Evolutionary conservation across 164 flowering plant species (phyloP).

Genomic region (Vitis amurensis): DNA sequence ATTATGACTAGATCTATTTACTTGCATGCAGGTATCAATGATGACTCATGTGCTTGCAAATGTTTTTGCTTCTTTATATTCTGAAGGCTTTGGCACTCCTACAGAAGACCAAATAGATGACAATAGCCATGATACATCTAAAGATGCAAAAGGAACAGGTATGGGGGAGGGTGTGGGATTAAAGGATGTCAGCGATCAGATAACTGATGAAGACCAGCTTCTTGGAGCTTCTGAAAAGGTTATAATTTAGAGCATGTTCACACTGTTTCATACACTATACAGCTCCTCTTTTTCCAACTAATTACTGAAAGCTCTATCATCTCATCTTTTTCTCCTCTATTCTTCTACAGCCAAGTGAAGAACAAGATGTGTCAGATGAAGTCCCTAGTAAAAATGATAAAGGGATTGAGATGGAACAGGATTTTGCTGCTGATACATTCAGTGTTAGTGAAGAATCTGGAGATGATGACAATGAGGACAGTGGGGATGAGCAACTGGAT

Average conservation of each 20-base stretch:
- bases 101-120: constrained; percentile 54
- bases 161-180: constrained; percentile 93
- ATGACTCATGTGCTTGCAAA: constrained; percentile 67
- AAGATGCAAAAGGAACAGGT: constrained; percentile 84
- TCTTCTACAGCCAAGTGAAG: constrained; percentile 49
- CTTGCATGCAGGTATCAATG: constrained; percentile 56
- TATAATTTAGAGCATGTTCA: neutral
- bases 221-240: constrained; percentile 76
- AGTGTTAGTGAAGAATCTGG: constrained; percentile 82
- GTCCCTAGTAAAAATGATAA: constrained; percentile 57
- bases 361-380: constrained; percentile 42
- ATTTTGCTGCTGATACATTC: constrained; percentile 60
- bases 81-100: constrained; percentile 65
- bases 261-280: neutral
- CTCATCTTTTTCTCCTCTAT: constrained; percentile 2
- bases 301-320: too few species aligned
- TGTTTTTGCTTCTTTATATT: constrained; percentile 56
- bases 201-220: constrained; percentile 88
- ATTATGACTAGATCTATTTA: neutral
- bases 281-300: too few species aligned
- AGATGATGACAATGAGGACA: constrained; percentile 49
- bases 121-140: constrained; percentile 26
- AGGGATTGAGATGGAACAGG: constrained; percentile 91
- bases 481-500: constrained; percentile 60
- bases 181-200: constrained; percentile 92